A percentile compares a stretch with the other conserved stretches of the same genome.
phyloP scores from a whole-genome alignment of 371 early-diverging fungal species.

The Lichtheimia ramosa region DNA sequence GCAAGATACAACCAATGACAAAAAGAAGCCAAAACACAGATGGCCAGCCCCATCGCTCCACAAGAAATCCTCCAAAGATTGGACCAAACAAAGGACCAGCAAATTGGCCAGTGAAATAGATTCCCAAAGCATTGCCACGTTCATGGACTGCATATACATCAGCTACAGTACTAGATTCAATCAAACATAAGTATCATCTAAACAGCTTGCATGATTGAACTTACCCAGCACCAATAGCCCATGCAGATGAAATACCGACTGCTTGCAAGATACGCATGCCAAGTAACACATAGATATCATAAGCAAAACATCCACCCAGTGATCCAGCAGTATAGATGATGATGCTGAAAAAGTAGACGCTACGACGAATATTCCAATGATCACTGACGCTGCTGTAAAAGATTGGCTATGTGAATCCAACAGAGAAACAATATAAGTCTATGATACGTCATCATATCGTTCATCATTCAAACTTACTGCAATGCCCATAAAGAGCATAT shows the following conservation, averaged over 20 bases:
- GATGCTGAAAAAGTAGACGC: conserved; percentile 64
- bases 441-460: neutral
- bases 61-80: conserved; percentile 30
- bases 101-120: conserved; percentile 57
- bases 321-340: conserved; percentile 63
- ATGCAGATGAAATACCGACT: conserved; percentile 76
- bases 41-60: conserved; percentile 31
- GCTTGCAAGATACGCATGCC: conserved; percentile 72
- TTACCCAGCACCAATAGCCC: conserved; percentile 74
- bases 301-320: conserved; percentile 67
- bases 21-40: conserved; percentile 31
- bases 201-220: neutral
- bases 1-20: conserved; percentile 21
- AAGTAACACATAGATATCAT: conserved; percentile 58
- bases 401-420: conserved; percentile 40
- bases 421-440: neutral
- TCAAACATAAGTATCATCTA: too few relatives aligned
- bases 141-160: conserved; percentile 48
- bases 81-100: conserved; percentile 43
- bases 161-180: conserved; percentile 52
- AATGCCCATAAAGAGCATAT: conserved; percentile 65
- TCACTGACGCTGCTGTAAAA: conserved; percentile 76
- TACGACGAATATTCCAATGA: conserved; percentile 62
- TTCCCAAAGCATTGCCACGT: conserved; percentile 46
- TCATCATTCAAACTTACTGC: conserved; percentile 25